A percentile compares a stretch with the other conserved stretches of the same genome.
Conservation (phyloP, 768 basidiomycete species). For the Termitomyces sp. region DNA sequence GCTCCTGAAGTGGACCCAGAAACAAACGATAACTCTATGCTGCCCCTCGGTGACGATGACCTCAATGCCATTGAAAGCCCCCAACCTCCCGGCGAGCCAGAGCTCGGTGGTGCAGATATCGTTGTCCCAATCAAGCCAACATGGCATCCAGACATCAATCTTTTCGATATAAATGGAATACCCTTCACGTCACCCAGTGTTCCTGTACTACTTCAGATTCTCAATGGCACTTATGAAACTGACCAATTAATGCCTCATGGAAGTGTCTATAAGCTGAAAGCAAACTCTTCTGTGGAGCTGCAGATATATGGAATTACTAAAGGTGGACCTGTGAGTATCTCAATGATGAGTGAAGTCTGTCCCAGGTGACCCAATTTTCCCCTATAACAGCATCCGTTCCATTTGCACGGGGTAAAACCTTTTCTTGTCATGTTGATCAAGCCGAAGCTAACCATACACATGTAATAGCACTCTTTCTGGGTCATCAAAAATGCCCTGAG, state of each 20-base stretch:
- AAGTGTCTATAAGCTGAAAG: constrained; percentile 1
- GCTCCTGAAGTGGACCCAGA: background rate
- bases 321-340: background rate
- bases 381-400: background rate
- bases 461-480: background rate
- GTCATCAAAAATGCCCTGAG: constrained; percentile 4
- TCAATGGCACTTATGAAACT: background rate
- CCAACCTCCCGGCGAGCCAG: background rate
- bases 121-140: background rate
- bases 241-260: background rate
- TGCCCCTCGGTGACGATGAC: constrained; percentile 1
- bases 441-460: background rate
- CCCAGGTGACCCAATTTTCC: background rate
- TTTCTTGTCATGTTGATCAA: background rate
- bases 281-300: constrained; percentile 1
- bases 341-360: background rate
- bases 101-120: constrained; percentile 1
- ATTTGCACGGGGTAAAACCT: background rate
- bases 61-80: background rate
- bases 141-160: background rate
- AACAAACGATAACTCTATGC: background rate
- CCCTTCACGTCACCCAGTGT: background rate
- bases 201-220: constrained; percentile 1
- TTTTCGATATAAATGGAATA: background rate
- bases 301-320: background rate